These are phyloP conservation scores for Groenewaldozyma sp. DNA, from an alignment of 1,139 yeast species.

Conservation along the genomic window DNA sequence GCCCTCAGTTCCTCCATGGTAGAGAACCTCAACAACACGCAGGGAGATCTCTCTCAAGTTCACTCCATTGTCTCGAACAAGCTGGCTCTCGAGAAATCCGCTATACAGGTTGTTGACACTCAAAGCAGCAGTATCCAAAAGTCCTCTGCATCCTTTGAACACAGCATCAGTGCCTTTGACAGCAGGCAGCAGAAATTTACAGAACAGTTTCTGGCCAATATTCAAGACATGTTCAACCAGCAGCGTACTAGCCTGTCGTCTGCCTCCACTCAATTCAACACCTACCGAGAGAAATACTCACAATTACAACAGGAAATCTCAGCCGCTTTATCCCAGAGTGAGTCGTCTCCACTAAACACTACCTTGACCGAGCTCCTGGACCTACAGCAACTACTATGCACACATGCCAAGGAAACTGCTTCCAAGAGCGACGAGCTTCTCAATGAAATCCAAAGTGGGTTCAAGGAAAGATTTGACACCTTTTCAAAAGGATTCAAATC, in stretches of 20 bases:
- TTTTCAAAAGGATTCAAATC: not conserved
- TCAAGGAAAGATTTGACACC: no score
- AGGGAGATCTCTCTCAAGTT: slow-evolving; percentile 20
- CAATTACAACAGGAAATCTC: no score
- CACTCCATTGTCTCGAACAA: slow-evolving; percentile 20
- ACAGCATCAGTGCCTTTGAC: slow-evolving; percentile 3
- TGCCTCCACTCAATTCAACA: no score
- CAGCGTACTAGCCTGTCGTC: no score
- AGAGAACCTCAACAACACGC: slow-evolving; percentile 22
- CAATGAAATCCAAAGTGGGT: no score
- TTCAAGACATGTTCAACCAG: slow-evolving; percentile 4
- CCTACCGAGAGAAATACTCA: no score
- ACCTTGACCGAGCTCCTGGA: not conserved
- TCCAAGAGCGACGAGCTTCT: no score
- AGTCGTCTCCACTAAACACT: no score
- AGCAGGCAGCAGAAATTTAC: slow-evolving; percentile 3
- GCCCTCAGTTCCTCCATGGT: slow-evolving; percentile 23
- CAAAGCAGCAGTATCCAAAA: slow-evolving; percentile 1
- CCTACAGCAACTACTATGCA: no score
- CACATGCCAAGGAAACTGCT: no score
- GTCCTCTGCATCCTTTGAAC: not conserved
- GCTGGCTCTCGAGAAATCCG: not conserved
- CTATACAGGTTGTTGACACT: not conserved
- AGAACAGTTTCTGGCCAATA: slow-evolving; percentile 2
- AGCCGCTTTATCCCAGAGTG: no score